phyloP scores from a whole-genome alignment of 148 eudicot genomes.

The Agrostemma githago region DNA sequence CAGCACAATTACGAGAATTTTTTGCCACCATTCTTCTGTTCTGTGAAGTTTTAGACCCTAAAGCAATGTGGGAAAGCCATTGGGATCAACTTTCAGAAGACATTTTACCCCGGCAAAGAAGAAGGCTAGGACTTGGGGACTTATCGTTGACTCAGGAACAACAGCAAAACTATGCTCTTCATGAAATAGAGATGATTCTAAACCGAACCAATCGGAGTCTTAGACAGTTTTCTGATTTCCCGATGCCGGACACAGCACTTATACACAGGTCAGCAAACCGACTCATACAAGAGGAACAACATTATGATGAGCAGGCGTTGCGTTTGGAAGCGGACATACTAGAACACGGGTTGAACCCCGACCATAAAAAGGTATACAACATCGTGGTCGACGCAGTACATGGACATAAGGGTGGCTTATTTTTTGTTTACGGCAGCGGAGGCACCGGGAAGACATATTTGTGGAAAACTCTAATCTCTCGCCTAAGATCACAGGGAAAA shows the following conservation, averaged over 20 bases:
- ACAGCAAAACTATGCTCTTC: not conserved
- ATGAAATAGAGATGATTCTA: not conserved
- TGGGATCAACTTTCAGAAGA: not conserved
- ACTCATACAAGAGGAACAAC: not conserved
- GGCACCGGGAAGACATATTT: too few relatives aligned
- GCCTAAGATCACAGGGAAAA: too few relatives aligned
- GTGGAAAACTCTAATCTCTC: too few relatives aligned
- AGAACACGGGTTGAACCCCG: not conserved
- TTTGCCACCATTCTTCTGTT: slow-evolving; percentile 1
- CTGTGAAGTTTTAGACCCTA: slow-evolving; percentile 8
- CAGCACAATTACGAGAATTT: not conserved
- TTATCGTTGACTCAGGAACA: too few relatives aligned
- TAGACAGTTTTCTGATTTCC: not conserved
- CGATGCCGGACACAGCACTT: not conserved
- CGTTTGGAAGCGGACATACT: not conserved
- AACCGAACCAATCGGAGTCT: not conserved
- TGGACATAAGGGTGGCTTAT: not conserved
- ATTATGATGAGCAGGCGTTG: not conserved
- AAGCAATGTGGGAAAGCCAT: not conserved
- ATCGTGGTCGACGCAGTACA: not conserved
- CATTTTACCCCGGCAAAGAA: too few relatives aligned
- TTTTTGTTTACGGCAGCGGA: too few relatives aligned
- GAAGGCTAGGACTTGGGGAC: too few relatives aligned
- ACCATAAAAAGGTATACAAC: not conserved
- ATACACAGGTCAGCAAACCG: not conserved